Base-by-base conservation (phyloP, 495 filamentous ascomycete species). In the Hypomontagnella submonticulosa region DNA sequence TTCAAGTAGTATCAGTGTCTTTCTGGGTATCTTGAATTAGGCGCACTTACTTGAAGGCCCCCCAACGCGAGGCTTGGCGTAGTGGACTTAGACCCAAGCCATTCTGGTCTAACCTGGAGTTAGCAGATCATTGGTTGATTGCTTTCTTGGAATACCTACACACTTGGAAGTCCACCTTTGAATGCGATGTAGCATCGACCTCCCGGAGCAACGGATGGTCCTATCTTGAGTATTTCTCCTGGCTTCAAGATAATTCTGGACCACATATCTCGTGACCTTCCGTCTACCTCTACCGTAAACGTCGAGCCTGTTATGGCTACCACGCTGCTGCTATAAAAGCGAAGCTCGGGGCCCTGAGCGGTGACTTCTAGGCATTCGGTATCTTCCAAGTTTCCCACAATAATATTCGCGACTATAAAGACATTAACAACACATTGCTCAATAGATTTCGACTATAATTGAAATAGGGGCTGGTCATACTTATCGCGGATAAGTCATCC, bases 331-430 rank as follows among this genome's bases (percentile, higher is more conserved):
- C 75, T 77, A 13, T 81, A 61, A 43, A 89, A 88, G 0, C 74
- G 74, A 4, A 89, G 74, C 41, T 87, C 84, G 1, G 87, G 86
- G 1, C 87, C 87, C 18, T 73, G 79, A 4, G 87, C 61, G 2
- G 87, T 89, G 13, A 87, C 83, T 51, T 89, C 87, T 0, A 89
- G 71, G 0, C 76, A 79, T 71, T 87, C 87, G 11, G 68, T 77
- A 15, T 80, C 79, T 7, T 70, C 55, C 4, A 75, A 53, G 57
- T 89, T 89, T 0, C 84, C 86, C 18, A 85, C 85, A 11, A 89
- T 78, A 32, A 82, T 66, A 65, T 89, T 89, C 3, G 83, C 83
- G 47, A 87, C 78, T 61, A 75, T 76, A 20, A 80, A 77, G 9
- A 27, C 5, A 13, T 66, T 18, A 66, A 43, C 4, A 6, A n/a